Percentiles rank a stretch among this genome's conserved stretches.
phyloP scores from a whole-genome alignment of 73 alveolate species.

The Blepharisma stoltei region DNA sequence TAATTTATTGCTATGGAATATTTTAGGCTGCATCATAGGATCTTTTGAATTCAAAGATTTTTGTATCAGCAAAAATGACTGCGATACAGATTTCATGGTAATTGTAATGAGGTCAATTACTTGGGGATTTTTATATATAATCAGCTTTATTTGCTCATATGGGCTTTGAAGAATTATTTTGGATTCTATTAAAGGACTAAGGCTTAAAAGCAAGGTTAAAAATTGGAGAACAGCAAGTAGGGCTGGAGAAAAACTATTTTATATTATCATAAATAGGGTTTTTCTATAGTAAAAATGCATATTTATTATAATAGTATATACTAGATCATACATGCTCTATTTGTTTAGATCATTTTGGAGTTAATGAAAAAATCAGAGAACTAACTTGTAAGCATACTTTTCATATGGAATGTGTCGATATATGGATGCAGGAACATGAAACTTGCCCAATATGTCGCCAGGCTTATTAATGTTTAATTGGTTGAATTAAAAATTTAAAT shows the following conservation, averaged over 20 bases:
- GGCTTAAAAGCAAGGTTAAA: not conserved
- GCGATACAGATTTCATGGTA: slow-evolving; percentile 10
- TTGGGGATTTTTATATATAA: slow-evolving; percentile 13
- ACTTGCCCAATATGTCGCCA: slow-evolving; percentile 79
- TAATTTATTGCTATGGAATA: slow-evolving; percentile 1
- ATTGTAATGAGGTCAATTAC: slow-evolving; percentile 7
- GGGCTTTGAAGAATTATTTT: not conserved
- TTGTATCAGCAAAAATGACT: not conserved
- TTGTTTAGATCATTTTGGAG: slow-evolving; percentile 46
- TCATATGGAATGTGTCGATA: slow-evolving; percentile 55
- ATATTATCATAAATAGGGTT: too few species aligned
- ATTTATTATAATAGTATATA: too few species aligned
- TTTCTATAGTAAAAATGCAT: too few species aligned
- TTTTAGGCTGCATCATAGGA: not conserved
- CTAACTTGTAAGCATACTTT: slow-evolving; percentile 61
- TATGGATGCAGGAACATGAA: slow-evolving; percentile 80
- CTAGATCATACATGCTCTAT: slow-evolving; percentile 47
- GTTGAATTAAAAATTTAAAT: not conserved
- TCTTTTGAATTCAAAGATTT: slow-evolving; percentile 25
- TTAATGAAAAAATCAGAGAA: slow-evolving; percentile 36
- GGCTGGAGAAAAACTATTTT: not conserved
- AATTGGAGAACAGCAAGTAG: slow-evolving; percentile 1
- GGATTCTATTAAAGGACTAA: slow-evolving; percentile 12
- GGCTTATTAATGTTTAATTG: too few species aligned
- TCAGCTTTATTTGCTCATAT: not conserved